A percentile compares a stretch with the other conserved stretches of the same genome.
These are phyloP conservation scores for Lepidium africanum DNA, from an alignment of 345 rosid species.

Conservation along the genomic window DNA sequence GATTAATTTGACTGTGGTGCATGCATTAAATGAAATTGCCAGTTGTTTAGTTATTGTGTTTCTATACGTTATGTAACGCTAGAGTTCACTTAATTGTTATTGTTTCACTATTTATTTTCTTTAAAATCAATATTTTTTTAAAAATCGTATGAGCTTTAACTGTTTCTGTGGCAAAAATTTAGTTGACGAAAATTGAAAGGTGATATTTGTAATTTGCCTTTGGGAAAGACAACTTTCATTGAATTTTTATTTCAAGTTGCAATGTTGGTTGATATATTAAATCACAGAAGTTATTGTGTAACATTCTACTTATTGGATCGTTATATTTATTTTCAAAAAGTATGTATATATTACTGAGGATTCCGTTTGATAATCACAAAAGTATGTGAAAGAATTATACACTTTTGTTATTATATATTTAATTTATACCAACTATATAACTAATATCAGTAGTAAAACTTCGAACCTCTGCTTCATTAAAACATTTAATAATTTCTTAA, in stretches of 20 bases:
- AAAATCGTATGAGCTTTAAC: neutral
- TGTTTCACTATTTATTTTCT: neutral
- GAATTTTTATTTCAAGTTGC: too few relatives aligned
- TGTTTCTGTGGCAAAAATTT: neutral
- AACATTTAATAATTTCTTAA: too few relatives aligned
- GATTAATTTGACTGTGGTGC: neutral
- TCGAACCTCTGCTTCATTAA: too few relatives aligned
- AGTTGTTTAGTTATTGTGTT: constrained; percentile 9
- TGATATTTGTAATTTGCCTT: neutral
- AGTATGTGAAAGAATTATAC: neutral
- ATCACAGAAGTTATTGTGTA: too few relatives aligned
- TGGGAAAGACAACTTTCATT: neutral
- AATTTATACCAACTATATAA: too few relatives aligned
- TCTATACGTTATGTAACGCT: constrained; percentile 19
- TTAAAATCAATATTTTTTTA: neutral
- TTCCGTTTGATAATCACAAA: too few relatives aligned
- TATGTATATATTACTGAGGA: neutral
- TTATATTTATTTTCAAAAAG: too few relatives aligned
- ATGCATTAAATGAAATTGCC: neutral
- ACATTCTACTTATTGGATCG: too few relatives aligned
- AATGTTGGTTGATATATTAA: too few relatives aligned
- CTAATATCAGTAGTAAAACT: too few relatives aligned
- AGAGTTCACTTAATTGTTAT: neutral
- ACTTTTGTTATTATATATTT: neutral
- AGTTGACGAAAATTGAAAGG: neutral